Base-by-base conservation (phyloP, 2,329 filamentous ascomycete species). In the Lachnellula occidentalis region DNA sequence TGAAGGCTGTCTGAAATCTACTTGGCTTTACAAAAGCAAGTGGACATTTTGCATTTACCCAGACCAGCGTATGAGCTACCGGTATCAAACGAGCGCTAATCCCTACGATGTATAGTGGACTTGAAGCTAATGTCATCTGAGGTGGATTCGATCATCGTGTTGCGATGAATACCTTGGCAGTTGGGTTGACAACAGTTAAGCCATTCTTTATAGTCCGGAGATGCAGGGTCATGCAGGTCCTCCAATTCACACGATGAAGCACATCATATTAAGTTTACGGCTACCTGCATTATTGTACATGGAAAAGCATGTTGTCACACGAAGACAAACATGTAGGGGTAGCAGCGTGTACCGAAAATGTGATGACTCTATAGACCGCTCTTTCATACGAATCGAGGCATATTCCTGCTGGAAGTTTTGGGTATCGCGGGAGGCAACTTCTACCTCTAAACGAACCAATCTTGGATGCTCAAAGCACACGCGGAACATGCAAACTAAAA, bases 381-480 rank as follows among this genome's bases (percentile, higher is more conserved):
- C 34, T 47, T 54, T 31, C 39, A 50, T 50, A 41, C 46, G 15
- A 14, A 34, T 31, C 41, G 45, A 41, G 47, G 34, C 22, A 50
- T 50, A 27, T 34, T 39, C 45, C 39, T 50, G 43, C 34, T 55
- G 14, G 48, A 14, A 54, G 45, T 27, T 19, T 34, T n/a, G 24
- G 5, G 17, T 27, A 24, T 5, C 21, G 24, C 47, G 34, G 31
- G 17, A 39, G n/a, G 17, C 47, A 49, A n/a, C 24, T 15, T 31
- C 15, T 17, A 39, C 22, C 14, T 45, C 39, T 45, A 50, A 21
- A 34, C 45, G 47, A 27, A 50, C 39, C 47, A 27, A 31, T 27
- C 17, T 31, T 39, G 9, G 21, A 34, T 15, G 42, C 36, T 11
- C 7, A 22, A 17, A 27, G 34, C 21, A 19, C 17, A 21, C 22